Conservation (phyloP, 495 filamentous ascomycete species). For the Amphirosellinia nigrospora region DNA sequence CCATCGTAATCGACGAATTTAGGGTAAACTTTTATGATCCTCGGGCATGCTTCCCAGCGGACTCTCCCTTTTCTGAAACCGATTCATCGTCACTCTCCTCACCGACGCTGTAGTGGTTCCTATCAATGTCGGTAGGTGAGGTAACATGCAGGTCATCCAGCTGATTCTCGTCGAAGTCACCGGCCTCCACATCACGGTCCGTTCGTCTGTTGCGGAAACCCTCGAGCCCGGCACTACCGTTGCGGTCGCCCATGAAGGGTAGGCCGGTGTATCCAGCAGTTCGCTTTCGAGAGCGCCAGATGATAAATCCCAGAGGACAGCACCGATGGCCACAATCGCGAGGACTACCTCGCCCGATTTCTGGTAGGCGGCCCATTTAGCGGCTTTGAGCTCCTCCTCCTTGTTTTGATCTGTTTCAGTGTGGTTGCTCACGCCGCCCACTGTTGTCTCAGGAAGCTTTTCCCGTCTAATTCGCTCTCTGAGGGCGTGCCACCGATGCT, state of each 20-base stretch:
- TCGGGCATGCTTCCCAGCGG: conserved; percentile 15
- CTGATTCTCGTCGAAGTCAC: conserved; percentile 89
- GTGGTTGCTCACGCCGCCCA: conserved; percentile 76
- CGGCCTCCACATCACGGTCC: conserved; percentile 73
- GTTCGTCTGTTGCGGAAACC: conserved; percentile 56
- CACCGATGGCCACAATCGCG: conserved; percentile 80
- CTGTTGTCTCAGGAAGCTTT: conserved; percentile 81
- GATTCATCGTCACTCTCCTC: conserved; percentile 58
- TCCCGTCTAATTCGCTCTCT: conserved; percentile 91
- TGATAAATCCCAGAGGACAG: conserved; percentile 78
- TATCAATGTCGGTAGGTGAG: conserved; percentile 50
- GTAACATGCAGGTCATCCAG: conserved; percentile 73
- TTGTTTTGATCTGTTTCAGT: conserved; percentile 80
- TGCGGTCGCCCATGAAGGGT: conserved; percentile 33
- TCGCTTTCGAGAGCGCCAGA: conserved; percentile 77
- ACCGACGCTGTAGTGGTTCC: conserved; percentile 62
- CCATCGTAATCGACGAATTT: neutral
- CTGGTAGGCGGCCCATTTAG: conserved; percentile 91
- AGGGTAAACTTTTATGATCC: neutral
- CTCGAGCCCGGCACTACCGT: conserved; percentile 48
- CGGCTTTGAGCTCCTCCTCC: conserved; percentile 74
- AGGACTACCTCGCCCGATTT: conserved; percentile 90
- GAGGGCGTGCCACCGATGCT: conserved; percentile 85
- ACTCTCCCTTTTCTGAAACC: conserved; percentile 32
- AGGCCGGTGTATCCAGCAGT: conserved; percentile 62